Evolutionary conservation across 495 filamentous ascomycete species (phyloP).

Genomic region (Daldinia childiae): DNA sequence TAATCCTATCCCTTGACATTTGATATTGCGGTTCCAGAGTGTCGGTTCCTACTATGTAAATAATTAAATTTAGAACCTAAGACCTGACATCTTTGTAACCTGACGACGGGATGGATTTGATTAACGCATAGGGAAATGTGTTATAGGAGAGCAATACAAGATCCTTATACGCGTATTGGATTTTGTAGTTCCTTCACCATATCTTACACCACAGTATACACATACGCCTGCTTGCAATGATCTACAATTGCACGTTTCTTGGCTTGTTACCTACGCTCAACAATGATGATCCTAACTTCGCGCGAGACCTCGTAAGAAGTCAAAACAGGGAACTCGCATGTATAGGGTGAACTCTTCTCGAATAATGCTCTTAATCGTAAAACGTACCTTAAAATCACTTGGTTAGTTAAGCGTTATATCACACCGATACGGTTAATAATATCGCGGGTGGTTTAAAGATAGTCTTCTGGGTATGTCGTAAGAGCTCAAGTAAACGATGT

Average conservation of each 20-base stretch:
- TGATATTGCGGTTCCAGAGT: conserved; percentile 11
- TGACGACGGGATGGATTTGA: neutral
- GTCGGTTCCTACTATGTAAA: conserved; percentile 5
- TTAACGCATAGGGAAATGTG: neutral
- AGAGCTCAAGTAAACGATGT: neutral
- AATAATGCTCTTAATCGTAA: conserved; percentile 15
- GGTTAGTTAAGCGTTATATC: too few relatives aligned
- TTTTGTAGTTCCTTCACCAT: neutral
- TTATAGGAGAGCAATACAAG: conserved; percentile 3
- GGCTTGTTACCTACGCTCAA: conserved; percentile 4
- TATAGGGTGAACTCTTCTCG: conserved; percentile 17
- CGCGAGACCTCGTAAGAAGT: conserved; percentile 16
- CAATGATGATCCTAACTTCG: conserved; percentile 24
- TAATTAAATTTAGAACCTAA: conserved; percentile 12
- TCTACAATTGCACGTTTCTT: conserved; percentile 26
- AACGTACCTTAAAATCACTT: too few relatives aligned
- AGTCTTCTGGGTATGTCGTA: neutral
- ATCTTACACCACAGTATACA: neutral
- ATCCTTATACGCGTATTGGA: neutral
- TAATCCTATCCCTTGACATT: conserved; percentile 20
- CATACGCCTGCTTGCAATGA: neutral
- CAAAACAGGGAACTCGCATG: conserved; percentile 24
- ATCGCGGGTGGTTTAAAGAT: neutral
- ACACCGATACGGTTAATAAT: neutral
- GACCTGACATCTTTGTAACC: neutral